Base-by-base conservation (phyloP, 257 asterid species). In the Anisodus tanguticus region DNA sequence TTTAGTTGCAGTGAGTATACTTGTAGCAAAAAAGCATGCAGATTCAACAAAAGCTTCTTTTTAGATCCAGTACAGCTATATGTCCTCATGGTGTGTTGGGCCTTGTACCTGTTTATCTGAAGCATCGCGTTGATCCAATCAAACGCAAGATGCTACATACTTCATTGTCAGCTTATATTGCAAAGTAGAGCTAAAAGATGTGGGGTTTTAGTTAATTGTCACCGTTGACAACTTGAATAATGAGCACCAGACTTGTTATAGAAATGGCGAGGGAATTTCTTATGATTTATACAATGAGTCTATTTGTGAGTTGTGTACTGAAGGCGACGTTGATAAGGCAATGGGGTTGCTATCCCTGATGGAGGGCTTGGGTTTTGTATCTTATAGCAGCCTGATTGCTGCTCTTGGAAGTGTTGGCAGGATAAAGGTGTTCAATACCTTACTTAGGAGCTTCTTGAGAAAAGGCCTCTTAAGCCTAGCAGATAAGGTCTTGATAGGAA, bases 361-460 rank as follows among this genome's bases (percentile, higher is more conserved):
- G 97, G 99, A 95, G 92, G 97, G 96, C 2, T 68, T 89, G 81
- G 99, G 81, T 86, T 82, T 90, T 3, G 11, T 80, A 17, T 79
- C 95, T 57, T 94, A 94, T 78, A 80, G 92, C 17, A 84, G 89
- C 43, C 83, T 94, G 84, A 89, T 95, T 41, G 84, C 89, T 41
- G 86, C 92, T 17, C 97, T 95, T 9, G 97, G 93, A 66, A 85
- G 91, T 80, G 90, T 89, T 8, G 98, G 98, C 15, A 92, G 99
- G 68, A 85, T 92, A 63, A 84, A 89, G 86, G 64, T 91, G 70
- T 87, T 87, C 82, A 94, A 95, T 82, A 88, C 85, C 22, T 69
- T 95, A 89, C 98, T 95, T 72, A 72, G 85, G 41, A 89, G 91
- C 81, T 91, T 92, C 87, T 90, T 95, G 93, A 91, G 85, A 88